These are phyloP conservation scores for Saccharomycopsis fermentans DNA, from an alignment of 805 yeast genomes.

Conservation along the genomic window DNA sequence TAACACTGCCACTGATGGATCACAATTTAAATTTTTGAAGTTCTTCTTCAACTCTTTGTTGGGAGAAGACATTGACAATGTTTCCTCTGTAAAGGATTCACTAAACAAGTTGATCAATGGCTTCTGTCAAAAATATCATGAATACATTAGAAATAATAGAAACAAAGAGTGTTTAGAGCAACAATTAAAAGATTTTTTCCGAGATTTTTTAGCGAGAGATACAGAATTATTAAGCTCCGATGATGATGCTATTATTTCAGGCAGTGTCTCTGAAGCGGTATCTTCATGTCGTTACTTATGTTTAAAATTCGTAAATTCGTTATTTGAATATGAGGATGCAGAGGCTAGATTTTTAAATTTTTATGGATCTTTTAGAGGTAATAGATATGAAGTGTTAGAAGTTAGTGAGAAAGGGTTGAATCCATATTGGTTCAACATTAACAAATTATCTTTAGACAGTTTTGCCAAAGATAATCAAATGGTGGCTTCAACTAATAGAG, in stretches of 20 bases:
- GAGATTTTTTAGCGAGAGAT: conserved; percentile 9
- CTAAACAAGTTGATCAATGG: conserved; percentile 48
- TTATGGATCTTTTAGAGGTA: conserved; percentile 46
- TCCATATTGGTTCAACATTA: conserved; percentile 67
- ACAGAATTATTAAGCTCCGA: conserved; percentile 19
- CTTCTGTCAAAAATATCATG: conserved; percentile 25
- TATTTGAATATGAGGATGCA: conserved; percentile 57
- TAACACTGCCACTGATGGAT: conserved; percentile 29
- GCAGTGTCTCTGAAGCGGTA: conserved; percentile 25
- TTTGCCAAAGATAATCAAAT: conserved; percentile 23
- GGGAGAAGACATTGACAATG: conserved; percentile 52
- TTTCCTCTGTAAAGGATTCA: conserved; percentile 62
- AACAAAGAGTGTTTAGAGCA: background rate
- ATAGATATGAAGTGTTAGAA: conserved; percentile 65
- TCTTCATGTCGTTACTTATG: conserved; percentile 53
- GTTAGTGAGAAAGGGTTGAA: conserved; percentile 74
- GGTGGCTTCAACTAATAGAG: conserved; percentile 35
- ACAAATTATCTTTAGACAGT: conserved; percentile 30
- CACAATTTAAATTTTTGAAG: conserved; percentile 42
- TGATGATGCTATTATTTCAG: conserved; percentile 4
- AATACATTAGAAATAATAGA: background rate
- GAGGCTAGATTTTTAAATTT: conserved; percentile 60
- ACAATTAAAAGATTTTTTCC: conserved; percentile 10
- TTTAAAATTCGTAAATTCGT: conserved; percentile 51
- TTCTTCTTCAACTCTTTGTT: conserved; percentile 64